Percentiles rank a stretch among this genome's conserved stretches.
phyloP scores from a whole-genome alignment of 2,329 filamentous ascomycete genomes.

The Pestalotiopsis sp. region DNA sequence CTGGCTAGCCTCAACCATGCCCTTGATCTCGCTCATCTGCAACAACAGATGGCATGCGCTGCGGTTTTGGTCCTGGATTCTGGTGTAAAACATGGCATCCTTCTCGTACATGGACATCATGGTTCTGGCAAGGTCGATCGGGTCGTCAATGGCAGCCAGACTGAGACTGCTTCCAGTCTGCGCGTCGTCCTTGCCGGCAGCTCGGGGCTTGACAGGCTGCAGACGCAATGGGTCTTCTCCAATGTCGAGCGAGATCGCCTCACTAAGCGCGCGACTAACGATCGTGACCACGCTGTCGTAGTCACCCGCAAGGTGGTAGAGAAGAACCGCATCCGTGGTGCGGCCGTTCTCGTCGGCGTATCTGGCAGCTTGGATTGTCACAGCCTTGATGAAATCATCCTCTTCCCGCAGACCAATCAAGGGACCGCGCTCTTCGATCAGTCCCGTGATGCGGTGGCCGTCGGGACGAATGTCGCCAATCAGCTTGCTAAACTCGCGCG shows the following conservation, averaged over 20 bases:
- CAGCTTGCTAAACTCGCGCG: conserved; percentile 90
- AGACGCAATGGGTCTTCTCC: conserved; percentile 79
- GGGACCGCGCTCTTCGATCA: conserved; percentile 82
- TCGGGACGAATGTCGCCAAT: conserved; percentile 90
- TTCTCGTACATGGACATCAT: conserved; percentile 68
- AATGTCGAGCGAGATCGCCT: conserved; percentile 84
- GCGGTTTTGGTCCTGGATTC: conserved; percentile 60
- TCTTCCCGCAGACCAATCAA: conserved; percentile 82
- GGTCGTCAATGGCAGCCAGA: conserved; percentile 62
- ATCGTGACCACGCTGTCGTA: conserved; percentile 94
- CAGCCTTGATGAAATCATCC: conserved; percentile 85
- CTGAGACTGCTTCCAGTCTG: conserved; percentile 61
- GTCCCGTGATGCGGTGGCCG: conserved; percentile 81
- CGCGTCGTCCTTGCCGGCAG: conserved; percentile 41
- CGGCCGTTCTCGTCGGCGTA: conserved; percentile 94
- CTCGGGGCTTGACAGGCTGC: conserved; percentile 77
- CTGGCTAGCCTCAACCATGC: conserved; percentile 53
- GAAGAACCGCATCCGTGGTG: conserved; percentile 88
- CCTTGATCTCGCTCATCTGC: conserved; percentile 65
- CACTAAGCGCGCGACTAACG: conserved; percentile 86
- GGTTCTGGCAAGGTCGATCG: conserved; percentile 60
- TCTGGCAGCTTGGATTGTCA: conserved; percentile 88
- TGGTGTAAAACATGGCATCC: conserved; percentile 63
- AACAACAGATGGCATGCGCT: conserved; percentile 59
- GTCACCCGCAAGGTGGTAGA: conserved; percentile 93